These are phyloP conservation scores for Trifolium repens DNA, from an alignment of 306 rosid species.

Conservation along the genomic window DNA sequence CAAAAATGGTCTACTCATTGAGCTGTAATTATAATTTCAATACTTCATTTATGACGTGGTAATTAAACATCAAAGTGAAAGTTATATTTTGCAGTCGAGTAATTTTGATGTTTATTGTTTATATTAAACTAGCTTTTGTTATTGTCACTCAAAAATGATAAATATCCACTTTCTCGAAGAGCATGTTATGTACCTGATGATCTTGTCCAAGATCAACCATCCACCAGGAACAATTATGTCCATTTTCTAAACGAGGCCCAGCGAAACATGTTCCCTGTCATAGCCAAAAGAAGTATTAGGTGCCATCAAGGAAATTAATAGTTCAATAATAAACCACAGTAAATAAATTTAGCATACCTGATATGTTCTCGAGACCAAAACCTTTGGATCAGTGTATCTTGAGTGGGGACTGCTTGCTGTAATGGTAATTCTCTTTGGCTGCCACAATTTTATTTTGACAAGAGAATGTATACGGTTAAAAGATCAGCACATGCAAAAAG, in stretches of 20 bases:
- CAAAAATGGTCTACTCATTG: conserved; percentile 12
- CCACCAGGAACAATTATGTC: conserved; percentile 83
- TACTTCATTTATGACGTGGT: conserved; percentile 16
- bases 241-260: conserved; percentile 85
- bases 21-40: conserved; percentile 25
- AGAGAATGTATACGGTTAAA: conserved; percentile 33
- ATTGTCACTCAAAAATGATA: neutral
- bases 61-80: neutral
- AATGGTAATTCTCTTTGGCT: conserved; percentile 64
- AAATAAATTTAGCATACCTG: conserved; percentile 53
- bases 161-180: conserved; percentile 4
- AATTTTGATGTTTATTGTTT: conserved; percentile 14
- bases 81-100: neutral
- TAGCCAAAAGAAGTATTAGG: conserved; percentile 39
- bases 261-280: conserved; percentile 91
- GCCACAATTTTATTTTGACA: conserved; percentile 39
- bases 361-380: conserved; percentile 86
- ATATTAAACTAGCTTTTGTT: neutral
- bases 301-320: conserved; percentile 25
- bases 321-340: neutral
- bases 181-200: conserved; percentile 70
- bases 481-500: neutral
- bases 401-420: conserved; percentile 84
- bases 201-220: conserved; percentile 82
- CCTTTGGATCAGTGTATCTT: conserved; percentile 96